A percentile compares a stretch with the other conserved stretches of the same genome.
Evolutionary conservation across 78 protist genomes (phyloP).

Genomic region (Cavenderia fasciculata): DNA sequence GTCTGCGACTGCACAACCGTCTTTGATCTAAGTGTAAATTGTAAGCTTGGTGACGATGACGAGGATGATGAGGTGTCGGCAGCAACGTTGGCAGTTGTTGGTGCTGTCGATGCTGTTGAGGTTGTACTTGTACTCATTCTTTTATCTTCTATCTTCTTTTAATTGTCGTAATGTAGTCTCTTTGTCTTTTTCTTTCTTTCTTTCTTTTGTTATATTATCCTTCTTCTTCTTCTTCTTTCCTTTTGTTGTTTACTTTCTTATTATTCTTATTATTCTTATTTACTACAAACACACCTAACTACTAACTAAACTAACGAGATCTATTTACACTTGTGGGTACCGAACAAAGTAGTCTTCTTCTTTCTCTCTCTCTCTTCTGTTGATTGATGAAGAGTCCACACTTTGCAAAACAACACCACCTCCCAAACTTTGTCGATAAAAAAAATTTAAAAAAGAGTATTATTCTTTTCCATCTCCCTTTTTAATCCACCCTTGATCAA

Average conservation of each 20-base stretch:
- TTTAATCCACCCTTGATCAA: too few species aligned
- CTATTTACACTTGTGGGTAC: too few species aligned
- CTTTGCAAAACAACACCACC: too few species aligned
- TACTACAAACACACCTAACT: too few species aligned
- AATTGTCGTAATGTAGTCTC: neutral
- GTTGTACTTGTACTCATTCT: constrained; percentile 12
- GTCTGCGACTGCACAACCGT: constrained; percentile 6
- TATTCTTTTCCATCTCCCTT: too few species aligned
- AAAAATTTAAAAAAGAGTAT: too few species aligned
- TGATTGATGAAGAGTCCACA: too few species aligned
- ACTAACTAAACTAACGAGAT: too few species aligned
- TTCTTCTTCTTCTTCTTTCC: neutral
- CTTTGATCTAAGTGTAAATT: constrained; percentile 57
- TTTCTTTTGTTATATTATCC: neutral
- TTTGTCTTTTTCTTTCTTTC: neutral
- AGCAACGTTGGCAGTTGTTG: neutral
- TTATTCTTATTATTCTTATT: neutral
- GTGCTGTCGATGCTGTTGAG: neutral
- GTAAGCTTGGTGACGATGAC: constrained; percentile 41
- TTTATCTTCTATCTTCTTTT: neutral
- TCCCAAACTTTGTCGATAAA: too few species aligned
- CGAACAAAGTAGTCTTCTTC: too few species aligned
- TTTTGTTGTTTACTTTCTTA: neutral
- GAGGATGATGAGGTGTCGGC: neutral
- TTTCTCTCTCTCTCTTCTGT: too few species aligned